Evolutionary conservation across 2,329 filamentous ascomycete genomes (phyloP), one percentile per base, ranked within the genome.

Genomic region (Tolypocladium amazonense): DNA sequence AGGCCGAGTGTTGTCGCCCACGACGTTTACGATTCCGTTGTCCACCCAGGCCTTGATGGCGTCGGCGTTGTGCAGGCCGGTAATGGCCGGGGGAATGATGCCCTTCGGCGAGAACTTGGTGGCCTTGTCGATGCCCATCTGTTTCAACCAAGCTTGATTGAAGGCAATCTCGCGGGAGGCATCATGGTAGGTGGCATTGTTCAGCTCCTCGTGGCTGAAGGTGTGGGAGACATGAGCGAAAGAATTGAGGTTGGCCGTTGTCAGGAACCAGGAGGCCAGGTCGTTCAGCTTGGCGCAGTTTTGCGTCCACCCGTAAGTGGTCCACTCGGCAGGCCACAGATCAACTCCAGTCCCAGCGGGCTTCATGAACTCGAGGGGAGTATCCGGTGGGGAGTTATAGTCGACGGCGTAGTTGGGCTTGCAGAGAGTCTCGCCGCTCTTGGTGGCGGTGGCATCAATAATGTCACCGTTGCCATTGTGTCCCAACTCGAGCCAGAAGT

Each of bases 1-100:
- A 0, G 82, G 73, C 11, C 84, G 77, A 2, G 83, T 86, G 71
- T 86, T 87, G 68, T 87, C 84, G 43, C 84, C 84, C n/a, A 87
- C 82, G 57, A 81, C 83, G 64, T 82, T 79, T 23, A 69, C 74
- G 63, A 86, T 81, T n/a, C 83, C 82, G 60, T 82, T 82, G 53
- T 84, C 81, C 65, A 75, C 74, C 82, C 82, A 87, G 8, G 81
- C 84, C 58, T 72, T 71, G 55, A 87, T 78, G 14, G 78, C 83
- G 69, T 87, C 84, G n/a, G 81, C 83, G 64, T 87, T 87, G 72
- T 86, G 81, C 33, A 86, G 68, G 56, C 84, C 84, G 1, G 84
- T 87, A 62, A 87, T 87, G 41, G 82, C 83, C 0, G 84, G 84
- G 2, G 84, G 84, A 60, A 87, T 83, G 58, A 87, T 76, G 37